These are phyloP conservation scores for Chalciporus sphaerocephalus DNA, from an alignment of 768 basidiomycete species.

Conservation along the genomic window DNA sequence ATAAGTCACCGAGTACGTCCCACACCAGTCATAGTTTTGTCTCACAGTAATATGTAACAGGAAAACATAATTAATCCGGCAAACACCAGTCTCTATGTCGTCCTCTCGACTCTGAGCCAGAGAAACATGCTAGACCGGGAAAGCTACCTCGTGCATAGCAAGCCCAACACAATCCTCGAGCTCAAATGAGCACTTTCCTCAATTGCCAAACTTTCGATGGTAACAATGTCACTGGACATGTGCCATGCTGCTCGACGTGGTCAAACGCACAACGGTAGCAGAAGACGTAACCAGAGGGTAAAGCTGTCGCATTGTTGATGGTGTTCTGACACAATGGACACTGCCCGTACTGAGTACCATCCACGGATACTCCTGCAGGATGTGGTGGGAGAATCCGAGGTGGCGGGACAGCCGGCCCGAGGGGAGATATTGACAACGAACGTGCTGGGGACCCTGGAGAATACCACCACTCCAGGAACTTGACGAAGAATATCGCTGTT, in stretches of 20 bases:
- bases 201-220: slow-evolving; percentile 76
- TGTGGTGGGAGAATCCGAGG: slow-evolving; percentile 74
- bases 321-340: slow-evolving; percentile 75
- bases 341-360: slow-evolving; percentile 63
- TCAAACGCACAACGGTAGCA: slow-evolving; percentile 90
- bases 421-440: slow-evolving; percentile 55
- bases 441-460: slow-evolving; percentile 86
- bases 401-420: slow-evolving; percentile 70
- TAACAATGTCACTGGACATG: slow-evolving; percentile 84
- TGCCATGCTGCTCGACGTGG: slow-evolving; percentile 69
- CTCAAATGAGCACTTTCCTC: slow-evolving; percentile 77
- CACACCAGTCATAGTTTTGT: background rate
- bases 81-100: no score
- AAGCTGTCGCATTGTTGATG: slow-evolving; percentile 82
- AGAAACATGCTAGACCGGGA: background rate
- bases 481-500: slow-evolving; percentile 89
- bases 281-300: slow-evolving; percentile 92
- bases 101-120: background rate
- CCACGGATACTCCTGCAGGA: slow-evolving; percentile 63
- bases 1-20: no score
- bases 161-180: background rate
- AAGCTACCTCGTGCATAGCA: background rate
- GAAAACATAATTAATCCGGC: background rate
- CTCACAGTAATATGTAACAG: background rate
- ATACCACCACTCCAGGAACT: slow-evolving; percentile 99